Percentiles rank a stretch among this genome's conserved stretches.
These are phyloP conservation scores for Eurotiales sp. DNA, from an alignment of 2,329 filamentous ascomycete genomes.

Conservation along the genomic window DNA sequence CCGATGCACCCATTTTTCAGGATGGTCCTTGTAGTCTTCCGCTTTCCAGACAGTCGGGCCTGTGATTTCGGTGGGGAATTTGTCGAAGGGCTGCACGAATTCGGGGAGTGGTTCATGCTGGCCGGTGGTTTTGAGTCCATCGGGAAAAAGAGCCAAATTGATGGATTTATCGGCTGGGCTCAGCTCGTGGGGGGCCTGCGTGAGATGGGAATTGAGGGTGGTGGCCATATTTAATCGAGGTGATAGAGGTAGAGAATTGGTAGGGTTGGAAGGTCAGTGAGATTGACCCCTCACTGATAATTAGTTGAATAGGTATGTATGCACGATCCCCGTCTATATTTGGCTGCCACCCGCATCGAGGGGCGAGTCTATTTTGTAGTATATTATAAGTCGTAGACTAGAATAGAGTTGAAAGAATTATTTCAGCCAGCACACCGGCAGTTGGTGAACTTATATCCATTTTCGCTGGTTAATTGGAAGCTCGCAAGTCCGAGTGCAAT, in stretches of 20 bases:
- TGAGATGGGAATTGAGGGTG: neutral
- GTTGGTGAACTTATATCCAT: too few relatives aligned
- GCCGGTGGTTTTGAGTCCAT: slow-evolving; percentile 65
- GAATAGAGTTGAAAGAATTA: too few relatives aligned
- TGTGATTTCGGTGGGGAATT: slow-evolving; percentile 67
- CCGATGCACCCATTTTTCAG: slow-evolving; percentile 68
- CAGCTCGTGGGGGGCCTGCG: neutral
- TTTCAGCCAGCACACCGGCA: too few relatives aligned
- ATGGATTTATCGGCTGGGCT: slow-evolving; percentile 15
- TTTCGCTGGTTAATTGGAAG: too few relatives aligned
- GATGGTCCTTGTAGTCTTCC: slow-evolving; percentile 59
- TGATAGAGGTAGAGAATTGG: too few relatives aligned
- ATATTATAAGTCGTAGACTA: too few relatives aligned
- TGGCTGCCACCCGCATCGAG: too few relatives aligned
- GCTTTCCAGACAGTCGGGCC: slow-evolving; percentile 71
- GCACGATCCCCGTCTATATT: too few relatives aligned
- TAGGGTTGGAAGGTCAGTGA: too few relatives aligned
- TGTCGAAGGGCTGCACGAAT: slow-evolving; percentile 61
- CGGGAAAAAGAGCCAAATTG: slow-evolving; percentile 54
- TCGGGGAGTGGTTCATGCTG: slow-evolving; percentile 68
- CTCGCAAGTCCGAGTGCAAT: neutral
- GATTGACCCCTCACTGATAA: too few relatives aligned
- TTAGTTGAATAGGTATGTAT: too few relatives aligned
- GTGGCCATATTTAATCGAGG: neutral
- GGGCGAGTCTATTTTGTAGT: too few relatives aligned